Evolutionary conservation across 2,329 filamentous ascomycete species (phyloP).

Genomic region (Tolypocladium amazonense): DNA sequence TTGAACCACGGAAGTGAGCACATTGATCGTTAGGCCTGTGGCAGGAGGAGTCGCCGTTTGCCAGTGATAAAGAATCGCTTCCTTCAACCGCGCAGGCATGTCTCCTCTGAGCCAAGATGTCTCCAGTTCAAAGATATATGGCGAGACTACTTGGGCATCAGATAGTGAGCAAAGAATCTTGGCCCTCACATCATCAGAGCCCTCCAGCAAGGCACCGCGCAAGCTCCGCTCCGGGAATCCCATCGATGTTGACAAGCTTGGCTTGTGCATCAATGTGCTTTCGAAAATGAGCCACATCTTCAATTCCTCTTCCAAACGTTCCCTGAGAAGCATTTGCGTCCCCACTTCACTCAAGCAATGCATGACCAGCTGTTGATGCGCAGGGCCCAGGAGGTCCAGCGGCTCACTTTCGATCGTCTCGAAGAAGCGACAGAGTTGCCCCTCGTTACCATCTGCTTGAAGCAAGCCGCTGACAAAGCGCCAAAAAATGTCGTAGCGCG

Average conservation of each 20-base stretch:
- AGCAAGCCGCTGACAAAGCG: neutral
- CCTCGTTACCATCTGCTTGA: neutral
- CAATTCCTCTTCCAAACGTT: neutral
- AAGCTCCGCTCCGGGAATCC: neutral
- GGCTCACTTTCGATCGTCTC: neutral
- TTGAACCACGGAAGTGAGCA: neutral
- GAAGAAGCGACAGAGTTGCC: neutral
- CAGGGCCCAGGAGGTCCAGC: neutral
- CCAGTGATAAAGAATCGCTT: no score
- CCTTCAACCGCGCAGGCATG: no score
- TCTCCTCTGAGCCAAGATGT: neutral
- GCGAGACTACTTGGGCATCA: neutral
- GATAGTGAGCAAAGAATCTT: neutral
- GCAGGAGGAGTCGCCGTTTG: no score
- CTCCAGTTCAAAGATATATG: neutral
- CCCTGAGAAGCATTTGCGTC: neutral
- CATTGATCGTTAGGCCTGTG: no score
- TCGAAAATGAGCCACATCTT: neutral
- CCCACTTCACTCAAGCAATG: slow-evolving; percentile 1
- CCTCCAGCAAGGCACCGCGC: neutral
- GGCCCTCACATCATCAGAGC: neutral
- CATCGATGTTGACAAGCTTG: neutral
- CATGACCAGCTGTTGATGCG: slow-evolving; percentile 1
- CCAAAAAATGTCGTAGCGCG: neutral
- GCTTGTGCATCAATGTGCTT: neutral